Evolutionary conservation across 768 basidiomycete species (phyloP).

Genomic region (Mycena rebaudengoi): DNA sequence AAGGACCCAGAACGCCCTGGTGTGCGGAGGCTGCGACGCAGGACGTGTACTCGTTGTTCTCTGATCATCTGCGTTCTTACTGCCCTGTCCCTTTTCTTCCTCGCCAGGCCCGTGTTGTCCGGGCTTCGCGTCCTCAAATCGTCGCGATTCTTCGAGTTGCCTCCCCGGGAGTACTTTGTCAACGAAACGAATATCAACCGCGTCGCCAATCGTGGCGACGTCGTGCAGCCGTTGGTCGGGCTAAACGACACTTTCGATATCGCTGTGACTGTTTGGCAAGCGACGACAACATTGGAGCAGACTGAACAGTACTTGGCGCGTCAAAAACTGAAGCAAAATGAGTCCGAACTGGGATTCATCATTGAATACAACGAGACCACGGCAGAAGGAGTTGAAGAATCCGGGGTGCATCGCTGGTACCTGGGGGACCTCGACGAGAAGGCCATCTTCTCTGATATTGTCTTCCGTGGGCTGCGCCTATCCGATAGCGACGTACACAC

Average conservation of each 20-base stretch:
- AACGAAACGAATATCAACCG: not conserved
- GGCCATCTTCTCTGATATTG: conserved; percentile 36
- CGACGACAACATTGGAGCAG: not conserved
- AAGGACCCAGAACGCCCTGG: too few species aligned
- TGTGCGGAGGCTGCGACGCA: too few species aligned
- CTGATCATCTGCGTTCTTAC: too few species aligned
- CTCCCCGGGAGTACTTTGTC: not conserved
- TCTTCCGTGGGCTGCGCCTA: conserved; percentile 38
- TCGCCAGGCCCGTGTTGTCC: not conserved
- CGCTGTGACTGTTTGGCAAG: conserved; percentile 28
- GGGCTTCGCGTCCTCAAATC: not conserved
- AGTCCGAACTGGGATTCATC: too few species aligned
- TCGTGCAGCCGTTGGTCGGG: conserved; percentile 28
- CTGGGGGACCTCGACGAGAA: conserved; percentile 5
- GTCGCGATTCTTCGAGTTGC: not conserved
- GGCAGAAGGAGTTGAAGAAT: too few species aligned
- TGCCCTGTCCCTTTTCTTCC: not conserved
- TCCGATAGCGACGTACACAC: conserved; percentile 34
- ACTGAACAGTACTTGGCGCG: conserved; percentile 1
- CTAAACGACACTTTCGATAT: conserved; percentile 26
- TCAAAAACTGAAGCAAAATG: too few species aligned
- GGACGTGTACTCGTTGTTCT: too few species aligned
- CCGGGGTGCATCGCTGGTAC: too few species aligned
- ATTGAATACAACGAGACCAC: too few species aligned
- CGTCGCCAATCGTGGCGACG: conserved; percentile 7